Evolutionary conservation across 1,139 yeast species (phyloP).

Genomic region (Candida sanyaensis): DNA sequence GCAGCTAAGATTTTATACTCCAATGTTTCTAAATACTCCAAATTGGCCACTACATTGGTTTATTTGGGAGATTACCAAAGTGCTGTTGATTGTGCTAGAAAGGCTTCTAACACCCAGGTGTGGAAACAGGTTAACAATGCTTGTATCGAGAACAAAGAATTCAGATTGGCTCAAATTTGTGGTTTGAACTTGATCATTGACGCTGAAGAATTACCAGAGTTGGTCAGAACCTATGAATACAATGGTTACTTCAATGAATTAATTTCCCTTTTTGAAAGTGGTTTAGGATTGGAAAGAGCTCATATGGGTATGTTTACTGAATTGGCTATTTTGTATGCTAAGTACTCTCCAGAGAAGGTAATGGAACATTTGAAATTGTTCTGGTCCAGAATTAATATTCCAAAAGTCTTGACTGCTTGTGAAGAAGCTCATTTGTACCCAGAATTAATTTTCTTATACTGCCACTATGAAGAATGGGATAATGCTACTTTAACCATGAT

Average conservation of each 20-base stretch:
- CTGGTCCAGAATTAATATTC: conserved; percentile 98
- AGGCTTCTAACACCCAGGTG: conserved; percentile 89
- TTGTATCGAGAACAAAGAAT: conserved; percentile 92
- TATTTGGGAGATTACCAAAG: conserved; percentile 90
- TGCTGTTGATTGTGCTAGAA: conserved; percentile 98
- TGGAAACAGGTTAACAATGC: conserved; percentile 99
- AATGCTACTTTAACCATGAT: conserved; percentile 98
- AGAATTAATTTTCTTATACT: conserved; percentile 91
- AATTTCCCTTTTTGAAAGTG: conserved; percentile 90
- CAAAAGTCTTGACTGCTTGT: conserved; percentile 93
- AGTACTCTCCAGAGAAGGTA: conserved; percentile 86
- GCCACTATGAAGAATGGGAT: conserved; percentile 99
- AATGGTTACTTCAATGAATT: conserved; percentile 92
- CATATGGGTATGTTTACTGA: conserved; percentile 99
- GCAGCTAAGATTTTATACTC: conserved; percentile 91
- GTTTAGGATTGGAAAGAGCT: conserved; percentile 95
- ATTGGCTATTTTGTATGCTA: conserved; percentile 85
- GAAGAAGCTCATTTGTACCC: conserved; percentile 96
- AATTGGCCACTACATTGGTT: conserved; percentile 92
- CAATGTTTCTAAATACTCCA: conserved; percentile 89
- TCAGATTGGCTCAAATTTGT: conserved; percentile 97
- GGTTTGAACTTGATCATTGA: conserved; percentile 96
- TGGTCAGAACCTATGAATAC: conserved; percentile 83
- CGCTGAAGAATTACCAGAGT: conserved; percentile 94
- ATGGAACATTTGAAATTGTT: conserved; percentile 96